Base-by-base conservation (phyloP, 2,329 filamentous ascomycete species). In the Arthroderma sp. region DNA sequence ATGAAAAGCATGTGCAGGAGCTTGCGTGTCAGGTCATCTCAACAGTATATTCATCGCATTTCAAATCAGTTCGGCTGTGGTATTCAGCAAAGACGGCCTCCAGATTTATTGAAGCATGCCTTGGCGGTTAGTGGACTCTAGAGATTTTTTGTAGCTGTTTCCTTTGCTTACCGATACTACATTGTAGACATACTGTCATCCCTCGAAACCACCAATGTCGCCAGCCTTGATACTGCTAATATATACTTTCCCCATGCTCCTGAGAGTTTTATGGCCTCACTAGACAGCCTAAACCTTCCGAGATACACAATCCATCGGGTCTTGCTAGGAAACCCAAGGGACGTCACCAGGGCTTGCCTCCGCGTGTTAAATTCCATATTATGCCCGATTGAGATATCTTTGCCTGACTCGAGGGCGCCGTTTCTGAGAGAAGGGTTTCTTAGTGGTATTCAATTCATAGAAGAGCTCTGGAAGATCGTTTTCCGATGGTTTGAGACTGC, bases 131-230 rank as follows among this genome's bases (percentile, higher is more conserved):
- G 64, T 61, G 34, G 29, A 40, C 11, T 22, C 15, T 22, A 22
- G 15, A 22, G 15, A 1, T 2, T 22, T 22, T 22, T 22, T 22
- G 15, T 22, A 22, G 15, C 15, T 22, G 15, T 22, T 22, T 22
- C 3, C 15, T 22, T 22, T 22, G 15, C 15, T 22, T 22, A 22
- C 15, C 15, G 15, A 22, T 22, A 22, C 15, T 22, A 22, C 3
- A 22, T 22, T 22, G 32, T 51, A 76, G 73, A 69, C 51, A 63
- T 72, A 9, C 43, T 73, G 9, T 53, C 53, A 44, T 62, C 64
- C 10, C 51, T 74, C 34, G 68, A 72, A 46, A 48, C 48, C 31
- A 44, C 53, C 2, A 51, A 60, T 36, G 29, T 42, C 32, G 49
- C 45, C 11, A 46, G 43, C 29, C 28, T 46, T 15, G 47, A 37